Evolutionary conservation across 1,284 basidiomycete genomes (phyloP), one percentile per base, ranked within the genome.

Genomic region (Agroathelia rolfsii): DNA sequence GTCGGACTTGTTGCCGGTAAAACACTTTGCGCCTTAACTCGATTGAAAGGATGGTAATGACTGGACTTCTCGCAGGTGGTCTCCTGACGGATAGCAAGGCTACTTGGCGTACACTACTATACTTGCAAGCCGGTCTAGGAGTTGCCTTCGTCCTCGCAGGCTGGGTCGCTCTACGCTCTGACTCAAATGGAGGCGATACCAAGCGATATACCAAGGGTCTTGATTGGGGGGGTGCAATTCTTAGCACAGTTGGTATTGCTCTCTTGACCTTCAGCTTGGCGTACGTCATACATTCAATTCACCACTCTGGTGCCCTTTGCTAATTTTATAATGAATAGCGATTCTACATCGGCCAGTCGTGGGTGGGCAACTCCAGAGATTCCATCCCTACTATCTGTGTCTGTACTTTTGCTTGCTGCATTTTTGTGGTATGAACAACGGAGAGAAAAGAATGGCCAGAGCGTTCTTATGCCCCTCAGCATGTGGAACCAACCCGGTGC

Each of bases 321-420:
- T 5, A 3, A 8, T 15, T 23, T 35, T 17, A 12, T 1, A 20
- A 13, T 11, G 16, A 13, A 8, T 20, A 45, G 46, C 7, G 46
- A 50, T 33, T 50, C 48, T 1, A 47, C 46, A 1, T 28, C 37
- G 9, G 42, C 47, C 2, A 37, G 37, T 3, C 28, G 38, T 12
- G 48, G 48, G n/a, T 50, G 48, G 48, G 43, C 40, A 13, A 44
- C 48, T 11, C 48, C 46, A 8, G 46, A 45, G 26, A 40, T 50
- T 4, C 46, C 46, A 5, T 48, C 48, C 3, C 38, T 50, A 2
- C 32, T 50, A 21, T 41, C 43, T 17, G 43, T 41, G 10, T 43
- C 48, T 2, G 28, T 50, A 28, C 8, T 48, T 11, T 37, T 48
- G 28, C 31, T 50, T 5, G 34, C 35, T 14, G 32, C 35, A 3